These are phyloP conservation scores for Yamadazyma diddensiae DNA, from an alignment of 1,139 yeast species.

Conservation along the genomic window DNA sequence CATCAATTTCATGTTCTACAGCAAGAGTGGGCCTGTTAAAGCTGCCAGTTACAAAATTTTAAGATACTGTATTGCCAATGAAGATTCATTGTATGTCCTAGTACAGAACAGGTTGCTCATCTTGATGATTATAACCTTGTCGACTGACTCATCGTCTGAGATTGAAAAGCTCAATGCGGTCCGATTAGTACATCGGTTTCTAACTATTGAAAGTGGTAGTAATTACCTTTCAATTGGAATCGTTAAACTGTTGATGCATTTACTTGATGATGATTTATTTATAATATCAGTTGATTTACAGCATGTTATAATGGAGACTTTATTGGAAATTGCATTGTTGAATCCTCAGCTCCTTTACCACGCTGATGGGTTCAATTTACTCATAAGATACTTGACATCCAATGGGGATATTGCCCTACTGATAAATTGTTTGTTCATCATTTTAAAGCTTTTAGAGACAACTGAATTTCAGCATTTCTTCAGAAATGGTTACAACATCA, in stretches of 20 bases:
- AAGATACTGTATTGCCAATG: slow-evolving; percentile 57
- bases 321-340: slow-evolving; percentile 64
- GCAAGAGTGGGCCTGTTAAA: slow-evolving; percentile 58
- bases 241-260: slow-evolving; percentile 67
- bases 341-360: slow-evolving; percentile 60
- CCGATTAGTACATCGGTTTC: slow-evolving; percentile 61
- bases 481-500: slow-evolving; percentile 62
- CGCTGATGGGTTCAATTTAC: slow-evolving; percentile 62
- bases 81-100: slow-evolving; percentile 46
- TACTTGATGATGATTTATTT: slow-evolving; percentile 46
- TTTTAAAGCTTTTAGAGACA: slow-evolving; percentile 58
- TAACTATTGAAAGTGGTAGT: slow-evolving; percentile 57
- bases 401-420: slow-evolving; percentile 37
- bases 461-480: slow-evolving; percentile 57
- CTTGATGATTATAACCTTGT: slow-evolving; percentile 61
- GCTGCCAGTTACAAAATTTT: slow-evolving; percentile 77
- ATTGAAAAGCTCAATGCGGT: slow-evolving; percentile 80
- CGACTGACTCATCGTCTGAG: slow-evolving; percentile 47
- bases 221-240: slow-evolving; percentile 61
- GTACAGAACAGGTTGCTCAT: slow-evolving; percentile 56
- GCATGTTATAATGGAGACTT: slow-evolving; percentile 47
- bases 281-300: slow-evolving; percentile 7
- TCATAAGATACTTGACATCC: slow-evolving; percentile 59
- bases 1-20: slow-evolving; percentile 59
- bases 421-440: slow-evolving; percentile 54